Conservation (phyloP, 2,329 filamentous ascomycete species). For the Clarireedia hainanense region DNA sequence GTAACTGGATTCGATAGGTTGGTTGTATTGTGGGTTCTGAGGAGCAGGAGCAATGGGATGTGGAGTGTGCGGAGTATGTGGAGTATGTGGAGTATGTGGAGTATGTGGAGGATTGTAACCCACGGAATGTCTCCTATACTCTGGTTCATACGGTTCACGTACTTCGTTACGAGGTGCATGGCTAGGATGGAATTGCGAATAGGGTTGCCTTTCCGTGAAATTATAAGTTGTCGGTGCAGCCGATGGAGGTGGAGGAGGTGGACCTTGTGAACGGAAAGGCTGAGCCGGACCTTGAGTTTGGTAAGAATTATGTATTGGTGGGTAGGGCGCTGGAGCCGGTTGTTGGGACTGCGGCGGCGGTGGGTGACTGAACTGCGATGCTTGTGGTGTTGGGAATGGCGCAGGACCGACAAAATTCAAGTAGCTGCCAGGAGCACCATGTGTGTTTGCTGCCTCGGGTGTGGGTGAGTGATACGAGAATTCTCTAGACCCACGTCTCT, state of each 20-base stretch:
- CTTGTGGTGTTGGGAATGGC: neutral
- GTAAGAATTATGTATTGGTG: neutral
- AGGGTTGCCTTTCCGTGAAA: neutral
- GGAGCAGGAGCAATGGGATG: neutral
- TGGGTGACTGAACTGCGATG: neutral
- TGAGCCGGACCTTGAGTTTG: neutral
- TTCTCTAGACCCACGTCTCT: slow-evolving; percentile 42
- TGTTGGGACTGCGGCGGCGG: neutral
- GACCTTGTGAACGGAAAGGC: slow-evolving; percentile 7
- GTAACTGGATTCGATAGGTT: neutral
- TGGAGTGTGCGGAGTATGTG: neutral
- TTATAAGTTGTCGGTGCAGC: neutral
- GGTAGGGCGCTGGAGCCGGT: neutral
- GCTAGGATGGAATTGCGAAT: slow-evolving; percentile 9
- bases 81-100: neutral
- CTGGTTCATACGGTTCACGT: slow-evolving; percentile 15
- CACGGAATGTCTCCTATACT: slow-evolving; percentile 17
- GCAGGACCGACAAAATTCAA: slow-evolving; percentile 19
- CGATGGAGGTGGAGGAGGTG: slow-evolving; percentile 14
- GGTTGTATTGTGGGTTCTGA: neutral
- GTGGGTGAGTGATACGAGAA: slow-evolving; percentile 10
- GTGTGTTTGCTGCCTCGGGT: slow-evolving; percentile 19
- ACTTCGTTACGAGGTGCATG: slow-evolving; percentile 9
- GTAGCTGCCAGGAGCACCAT: slow-evolving; percentile 26
- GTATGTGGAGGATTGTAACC: neutral